These are phyloP conservation scores for Zygnema circumcarinatum DNA, from an alignment of 139 green algal species.

Conservation along the genomic window DNA sequence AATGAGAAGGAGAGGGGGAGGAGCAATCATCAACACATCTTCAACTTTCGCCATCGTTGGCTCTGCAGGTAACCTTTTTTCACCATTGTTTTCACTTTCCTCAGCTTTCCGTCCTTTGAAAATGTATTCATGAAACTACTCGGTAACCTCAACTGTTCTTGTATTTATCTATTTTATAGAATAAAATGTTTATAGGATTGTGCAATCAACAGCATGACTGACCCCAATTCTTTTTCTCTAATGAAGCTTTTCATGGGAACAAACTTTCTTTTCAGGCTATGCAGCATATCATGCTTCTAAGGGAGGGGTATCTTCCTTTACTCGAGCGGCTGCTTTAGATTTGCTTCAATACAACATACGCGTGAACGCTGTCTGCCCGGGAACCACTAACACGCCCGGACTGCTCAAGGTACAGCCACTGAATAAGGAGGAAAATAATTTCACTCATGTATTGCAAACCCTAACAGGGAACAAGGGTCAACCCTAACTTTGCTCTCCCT, in stretches of 20 bases:
- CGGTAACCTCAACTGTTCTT: no score
- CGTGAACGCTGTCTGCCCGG: conserved; percentile 59
- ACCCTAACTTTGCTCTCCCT: neutral
- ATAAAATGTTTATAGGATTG: no score
- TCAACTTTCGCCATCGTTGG: conserved; percentile 36
- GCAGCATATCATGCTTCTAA: conserved; percentile 58
- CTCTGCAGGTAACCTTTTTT: conserved; percentile 22
- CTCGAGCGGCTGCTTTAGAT: conserved; percentile 35
- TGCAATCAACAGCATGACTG: no score
- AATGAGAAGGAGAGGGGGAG: conserved; percentile 39
- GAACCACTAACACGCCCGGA: conserved; percentile 44
- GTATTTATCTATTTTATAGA: no score
- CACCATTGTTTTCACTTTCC: neutral
- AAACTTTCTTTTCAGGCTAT: conserved; percentile 36
- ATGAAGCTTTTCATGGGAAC: no score
- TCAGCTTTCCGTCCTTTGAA: neutral
- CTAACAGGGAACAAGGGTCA: neutral
- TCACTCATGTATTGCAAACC: neutral
- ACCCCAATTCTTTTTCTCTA: no score
- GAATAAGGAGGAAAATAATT: neutral
- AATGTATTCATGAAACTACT: no score
- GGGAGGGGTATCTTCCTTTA: conserved; percentile 55
- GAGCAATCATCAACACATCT: conserved; percentile 57
- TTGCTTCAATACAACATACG: conserved; percentile 58
- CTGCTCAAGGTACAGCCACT: conserved; percentile 30